Percentiles rank a stretch among this genome's conserved stretches.
Evolutionary conservation across 768 basidiomycete species (phyloP).

Genomic region (Pisolithus orientalis): DNA sequence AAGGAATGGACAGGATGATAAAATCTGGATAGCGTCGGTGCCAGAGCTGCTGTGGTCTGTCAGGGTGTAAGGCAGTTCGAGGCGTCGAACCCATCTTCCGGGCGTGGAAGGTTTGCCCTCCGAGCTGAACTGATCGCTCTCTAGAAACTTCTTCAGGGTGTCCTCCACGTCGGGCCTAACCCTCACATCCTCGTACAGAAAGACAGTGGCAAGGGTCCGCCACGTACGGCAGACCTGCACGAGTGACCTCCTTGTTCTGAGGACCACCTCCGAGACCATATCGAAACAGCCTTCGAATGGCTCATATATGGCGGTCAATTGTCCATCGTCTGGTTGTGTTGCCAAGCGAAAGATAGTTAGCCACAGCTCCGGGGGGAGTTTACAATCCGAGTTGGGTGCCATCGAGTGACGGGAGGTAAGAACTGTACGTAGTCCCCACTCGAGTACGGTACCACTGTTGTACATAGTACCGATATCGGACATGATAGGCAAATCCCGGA

Average conservation of each 20-base stretch:
- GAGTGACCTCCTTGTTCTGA: conserved; percentile 36
- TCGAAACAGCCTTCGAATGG: conserved; percentile 41
- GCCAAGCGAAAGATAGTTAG: conserved; percentile 44
- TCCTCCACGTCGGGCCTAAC: conserved; percentile 27
- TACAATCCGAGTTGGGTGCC: neutral
- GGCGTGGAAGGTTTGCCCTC: conserved; percentile 17
- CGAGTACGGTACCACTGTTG: too few relatives aligned
- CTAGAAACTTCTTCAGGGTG: conserved; percentile 29
- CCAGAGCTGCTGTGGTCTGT: conserved; percentile 30
- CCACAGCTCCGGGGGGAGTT: conserved; percentile 51
- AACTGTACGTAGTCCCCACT: too few relatives aligned
- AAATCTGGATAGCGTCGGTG: conserved; percentile 38
- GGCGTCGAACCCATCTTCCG: conserved; percentile 43
- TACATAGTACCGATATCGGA: too few relatives aligned
- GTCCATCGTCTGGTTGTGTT: conserved; percentile 21
- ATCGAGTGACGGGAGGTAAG: neutral
- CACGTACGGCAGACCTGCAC: conserved; percentile 54
- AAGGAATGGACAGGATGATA: conserved; percentile 42
- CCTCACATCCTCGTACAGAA: conserved; percentile 51
- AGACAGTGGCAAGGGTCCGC: conserved; percentile 38
- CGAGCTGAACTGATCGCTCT: neutral
- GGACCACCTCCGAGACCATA: conserved; percentile 20
- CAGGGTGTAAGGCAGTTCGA: conserved; percentile 51
- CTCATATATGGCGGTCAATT: conserved; percentile 30
- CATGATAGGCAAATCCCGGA: too few relatives aligned